Evolutionary conservation across 2,329 filamentous ascomycete species (phyloP).

Genomic region (Chrysoporthe cubensis): DNA sequence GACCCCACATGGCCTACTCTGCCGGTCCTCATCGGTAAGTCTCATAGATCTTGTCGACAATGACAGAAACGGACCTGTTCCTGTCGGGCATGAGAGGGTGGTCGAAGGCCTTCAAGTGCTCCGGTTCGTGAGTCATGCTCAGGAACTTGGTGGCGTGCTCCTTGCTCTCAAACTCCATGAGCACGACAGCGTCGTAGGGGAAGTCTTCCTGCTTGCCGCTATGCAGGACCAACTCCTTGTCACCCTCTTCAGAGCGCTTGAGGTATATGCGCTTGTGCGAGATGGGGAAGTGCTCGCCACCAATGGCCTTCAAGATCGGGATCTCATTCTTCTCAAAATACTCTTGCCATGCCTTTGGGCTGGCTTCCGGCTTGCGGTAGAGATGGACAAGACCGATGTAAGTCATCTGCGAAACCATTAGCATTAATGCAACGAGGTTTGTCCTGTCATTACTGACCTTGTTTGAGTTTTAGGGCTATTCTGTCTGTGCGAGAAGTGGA

Average conservation of each 20-base stretch:
- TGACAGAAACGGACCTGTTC: neutral
- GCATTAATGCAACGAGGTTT: neutral
- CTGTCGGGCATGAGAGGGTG: slow-evolving; percentile 5
- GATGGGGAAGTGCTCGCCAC: neutral
- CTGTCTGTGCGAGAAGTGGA: too few species aligned
- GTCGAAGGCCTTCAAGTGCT: neutral
- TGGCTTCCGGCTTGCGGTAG: slow-evolving; percentile 2
- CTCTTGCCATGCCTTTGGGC: neutral
- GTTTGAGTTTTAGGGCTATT: neutral
- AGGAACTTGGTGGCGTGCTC: slow-evolving; percentile 4
- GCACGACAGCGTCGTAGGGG: neutral
- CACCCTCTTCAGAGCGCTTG: slow-evolving; percentile 1
- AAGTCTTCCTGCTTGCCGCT: slow-evolving; percentile 3
- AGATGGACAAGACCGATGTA: neutral
- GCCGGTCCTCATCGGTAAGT: neutral
- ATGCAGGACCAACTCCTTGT: neutral
- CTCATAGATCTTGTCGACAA: neutral
- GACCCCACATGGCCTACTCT: neutral
- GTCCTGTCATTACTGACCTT: neutral
- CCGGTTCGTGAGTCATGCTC: neutral
- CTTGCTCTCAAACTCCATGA: slow-evolving; percentile 2
- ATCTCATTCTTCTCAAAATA: slow-evolving; percentile 4
- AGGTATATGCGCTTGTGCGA: slow-evolving; percentile 8
- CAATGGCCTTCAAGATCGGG: neutral
- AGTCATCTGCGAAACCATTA: neutral